Evolutionary conservation across 2,329 filamentous ascomycete genomes (phyloP).

Genomic region (Aspergillus fischeri): DNA sequence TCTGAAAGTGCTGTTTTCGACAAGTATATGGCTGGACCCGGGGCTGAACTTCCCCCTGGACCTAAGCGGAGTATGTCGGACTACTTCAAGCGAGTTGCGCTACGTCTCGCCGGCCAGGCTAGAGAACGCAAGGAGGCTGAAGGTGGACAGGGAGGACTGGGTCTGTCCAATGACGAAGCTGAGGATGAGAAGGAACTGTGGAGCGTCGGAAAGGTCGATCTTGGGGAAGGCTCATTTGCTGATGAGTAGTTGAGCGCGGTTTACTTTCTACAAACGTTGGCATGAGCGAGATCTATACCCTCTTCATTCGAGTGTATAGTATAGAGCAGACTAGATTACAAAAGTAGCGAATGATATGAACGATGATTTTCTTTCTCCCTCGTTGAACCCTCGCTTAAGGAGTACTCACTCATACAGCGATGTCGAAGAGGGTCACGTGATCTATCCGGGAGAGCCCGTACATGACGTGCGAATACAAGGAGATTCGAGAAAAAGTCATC

Average conservation of each 20-base stretch:
- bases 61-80: conserved; percentile 89
- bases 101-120: conserved; percentile 79
- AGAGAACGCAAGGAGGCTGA: conserved; percentile 88
- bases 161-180: conserved; percentile 81
- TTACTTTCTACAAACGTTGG: conserved; percentile 3
- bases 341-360: conserved; percentile 2
- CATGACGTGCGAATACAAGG: background rate
- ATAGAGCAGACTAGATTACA: conserved; percentile 1
- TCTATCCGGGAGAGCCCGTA: background rate
- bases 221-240: conserved; percentile 54
- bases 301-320: conserved; percentile 10
- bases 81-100: conserved; percentile 91
- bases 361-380: background rate
- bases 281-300: conserved; percentile 25
- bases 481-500: background rate
- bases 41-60: conserved; percentile 62
- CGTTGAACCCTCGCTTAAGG: background rate
- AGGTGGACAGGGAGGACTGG: conserved; percentile 79
- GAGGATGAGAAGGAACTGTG: conserved; percentile 96
- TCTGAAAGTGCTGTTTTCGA: conserved; percentile 84
- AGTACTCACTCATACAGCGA: background rate
- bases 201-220: conserved; percentile 88
- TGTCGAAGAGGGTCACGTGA: background rate
- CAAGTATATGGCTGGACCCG: conserved; percentile 73
- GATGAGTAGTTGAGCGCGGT: conserved; percentile 28